Base-by-base conservation (phyloP, 2,329 filamentous ascomycete genomes). In the Metarhizium humberi region DNA sequence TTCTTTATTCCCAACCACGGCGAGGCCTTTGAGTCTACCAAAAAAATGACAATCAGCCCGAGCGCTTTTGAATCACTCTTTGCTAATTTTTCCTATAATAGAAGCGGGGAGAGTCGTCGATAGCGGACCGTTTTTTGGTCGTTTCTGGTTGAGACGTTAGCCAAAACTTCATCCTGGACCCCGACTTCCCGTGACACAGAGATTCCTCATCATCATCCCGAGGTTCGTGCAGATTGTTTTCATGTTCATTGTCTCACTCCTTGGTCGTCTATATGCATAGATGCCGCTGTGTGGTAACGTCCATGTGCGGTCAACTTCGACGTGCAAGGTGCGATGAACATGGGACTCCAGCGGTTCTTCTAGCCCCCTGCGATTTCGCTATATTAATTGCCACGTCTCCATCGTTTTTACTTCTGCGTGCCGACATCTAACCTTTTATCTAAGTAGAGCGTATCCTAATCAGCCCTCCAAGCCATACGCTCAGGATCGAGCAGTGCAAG, bases 171-270 rank as follows among this genome's bases (percentile, higher is more conserved):
- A 53, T 46, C 38, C 32, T 47, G 38, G n/a, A 46, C 34, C 47
- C 32, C 6, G 32, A 47, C 18, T 54, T 57, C 50, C 54, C 58
- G 60, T 58, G 43, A 60, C 58, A 60, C 58, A 57, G 47, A 51
- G 45, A 51, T 53, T 49, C 51, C 52, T 54, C 47, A 52, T 56
- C 57, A 56, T 54, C 51, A 57, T 56, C 55, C 48, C 58, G 53
- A 63, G 60, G 62, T 62, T 57, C 54, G 62, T 63, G 42, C 6
- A 43, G 18, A 55, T 13, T 48, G n/a, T n/a, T 6, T 34, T 48
- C 18, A 16, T 36, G 20, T 2, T 13, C 14, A 52, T 16, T 29
- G 18, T 29, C 6, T 2, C 8, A 29, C 51, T 42, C 8, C 0
- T 18, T 3, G 4, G 30, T 4, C 16, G 11, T 10, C 42, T 6